These are phyloP conservation scores for Penicillium corylophilum DNA, from an alignment of 2,329 filamentous ascomycete species.

Conservation along the genomic window DNA sequence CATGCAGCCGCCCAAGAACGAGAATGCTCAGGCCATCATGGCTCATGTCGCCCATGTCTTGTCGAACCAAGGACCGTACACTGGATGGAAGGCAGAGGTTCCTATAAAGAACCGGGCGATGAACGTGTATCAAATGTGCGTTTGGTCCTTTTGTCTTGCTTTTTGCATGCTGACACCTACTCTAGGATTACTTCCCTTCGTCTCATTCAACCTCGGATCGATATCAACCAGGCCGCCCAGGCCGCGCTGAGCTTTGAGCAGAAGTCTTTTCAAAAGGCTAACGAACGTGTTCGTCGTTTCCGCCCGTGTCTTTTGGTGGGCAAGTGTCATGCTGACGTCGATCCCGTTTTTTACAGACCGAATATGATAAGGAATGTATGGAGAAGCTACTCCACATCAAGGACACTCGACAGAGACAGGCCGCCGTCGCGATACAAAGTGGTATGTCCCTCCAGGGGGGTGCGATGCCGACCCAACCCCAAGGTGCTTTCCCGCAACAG, in stretches of 20 bases:
- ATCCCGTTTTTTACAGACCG: slow-evolving; percentile 26
- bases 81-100: slow-evolving; percentile 47
- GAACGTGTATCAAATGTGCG: slow-evolving; percentile 48
- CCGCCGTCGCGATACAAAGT: slow-evolving; percentile 38
- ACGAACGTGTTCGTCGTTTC: slow-evolving; percentile 29
- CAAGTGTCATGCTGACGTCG: slow-evolving; percentile 2
- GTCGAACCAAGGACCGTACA: slow-evolving; percentile 43
- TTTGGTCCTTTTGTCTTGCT: slow-evolving; percentile 7
- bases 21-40: slow-evolving; percentile 39
- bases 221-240: slow-evolving; percentile 38
- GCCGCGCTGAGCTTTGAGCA: slow-evolving; percentile 47
- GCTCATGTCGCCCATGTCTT: slow-evolving; percentile 41
- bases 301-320: background rate
- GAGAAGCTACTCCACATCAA: slow-evolving; percentile 47
- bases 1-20: slow-evolving; percentile 34
- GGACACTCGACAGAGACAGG: slow-evolving; percentile 46
- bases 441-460: slow-evolving; percentile 40
- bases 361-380: slow-evolving; percentile 46
- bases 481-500: slow-evolving; percentile 50
- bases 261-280: slow-evolving; percentile 45
- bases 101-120: slow-evolving; percentile 39
- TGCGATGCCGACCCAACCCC: slow-evolving; percentile 40
- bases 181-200: slow-evolving; percentile 47
- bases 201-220: slow-evolving; percentile 45
- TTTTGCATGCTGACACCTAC: slow-evolving; percentile 7